Base-by-base conservation (phyloP, 495 filamentous ascomycete genomes). In the Sphaerosporella brunnea region DNA sequence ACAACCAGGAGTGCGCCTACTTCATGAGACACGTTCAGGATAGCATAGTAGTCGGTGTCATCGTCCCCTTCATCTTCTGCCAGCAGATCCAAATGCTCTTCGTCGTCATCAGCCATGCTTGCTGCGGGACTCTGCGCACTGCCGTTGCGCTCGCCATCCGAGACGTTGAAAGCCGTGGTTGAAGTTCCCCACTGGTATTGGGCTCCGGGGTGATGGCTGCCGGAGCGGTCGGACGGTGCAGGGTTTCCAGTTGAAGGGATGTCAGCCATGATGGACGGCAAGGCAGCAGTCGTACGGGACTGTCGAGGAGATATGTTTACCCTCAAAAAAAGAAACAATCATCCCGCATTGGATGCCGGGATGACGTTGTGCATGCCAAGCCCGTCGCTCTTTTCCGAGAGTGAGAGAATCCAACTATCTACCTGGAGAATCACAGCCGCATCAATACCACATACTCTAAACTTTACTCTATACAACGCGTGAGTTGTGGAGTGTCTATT, bases 41-140 rank as follows among this genome's bases (percentile, higher is more conserved):
- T 45, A 3, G 52, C 47, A 39, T 60, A 60, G 45, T 58, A 60
- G 44, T 60, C 57, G 34, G 30, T 53, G 48, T 47, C 48, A 11
- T 38, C 53, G 38, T 55, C 54, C 40, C 49, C 43, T 24, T 26
- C 34, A 2, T 42, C 42, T 4, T 43, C 34, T 35, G 19, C 32
- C 7, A 38, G n/a, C 16, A 59, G 55, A 21, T 45, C 53, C 40
- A 36, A 45, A 16, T 32, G 46, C 41, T 55, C 51, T 42, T 49
- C 45, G 19, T 23, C 32, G 3, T 19, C 25, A 32, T 32, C 28
- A 13, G 5, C 5, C 7, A 5, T 32, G 28, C 13, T 13, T 5
- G 5, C 28, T 5, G 7, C 13, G 7, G 28, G 28, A 5, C 13
- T 5, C 7, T 13, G 28, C 28, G 28, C 28, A 32, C 28, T 32